Evolutionary conservation across 169 alveolate genomes (phyloP), one percentile per base, ranked within the genome.

Genomic region (Amoebophrya sp.): DNA sequence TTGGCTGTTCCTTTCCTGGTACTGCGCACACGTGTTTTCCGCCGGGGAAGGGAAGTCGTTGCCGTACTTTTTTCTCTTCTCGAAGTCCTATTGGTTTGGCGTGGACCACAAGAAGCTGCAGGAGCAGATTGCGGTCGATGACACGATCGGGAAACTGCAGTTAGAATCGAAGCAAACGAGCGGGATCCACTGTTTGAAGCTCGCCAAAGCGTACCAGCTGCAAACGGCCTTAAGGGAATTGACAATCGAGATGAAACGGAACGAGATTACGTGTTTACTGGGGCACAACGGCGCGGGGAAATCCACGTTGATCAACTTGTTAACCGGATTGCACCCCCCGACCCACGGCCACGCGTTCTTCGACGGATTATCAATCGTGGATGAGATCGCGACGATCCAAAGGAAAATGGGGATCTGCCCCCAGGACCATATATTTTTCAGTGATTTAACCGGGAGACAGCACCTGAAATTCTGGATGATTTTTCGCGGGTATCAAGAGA

Each of bases 271-370:
- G 92, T 96, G 97, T 29, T 93, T 96, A 33, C 93, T 97, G 40
- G 98, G 98, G 23, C 95, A 95, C 35, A 97, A 97, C 92, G 98
- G 98, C 40, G 98, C 98, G 23, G 98, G 98, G 40, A 97, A 97
- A 90, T 95, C 97, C 0, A 96, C 98, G 29, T 94, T 97, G 23
- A 96, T 97, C 89, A 96, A 95, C 93, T 93, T 95, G 77, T 90
- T 97, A 39, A 95, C 98, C 33, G 97, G 96, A 77, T 97, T 95
- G 90, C 33, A 94, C 40, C 41, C 89, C 25, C 97, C 97, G 12
- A 92, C 95, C 77, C 77, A 92, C 23, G 98, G 98, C 39, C 93
- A 92, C 92, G 95, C 96, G n/a, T 94, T 92, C 77, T 93, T 97
- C 32, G 91, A 94, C 83, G 97, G 98, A 77, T 47, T 66, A 89